These are phyloP conservation scores for Hericium coralloides DNA, from an alignment of 768 basidiomycete species.

Conservation along the genomic window DNA sequence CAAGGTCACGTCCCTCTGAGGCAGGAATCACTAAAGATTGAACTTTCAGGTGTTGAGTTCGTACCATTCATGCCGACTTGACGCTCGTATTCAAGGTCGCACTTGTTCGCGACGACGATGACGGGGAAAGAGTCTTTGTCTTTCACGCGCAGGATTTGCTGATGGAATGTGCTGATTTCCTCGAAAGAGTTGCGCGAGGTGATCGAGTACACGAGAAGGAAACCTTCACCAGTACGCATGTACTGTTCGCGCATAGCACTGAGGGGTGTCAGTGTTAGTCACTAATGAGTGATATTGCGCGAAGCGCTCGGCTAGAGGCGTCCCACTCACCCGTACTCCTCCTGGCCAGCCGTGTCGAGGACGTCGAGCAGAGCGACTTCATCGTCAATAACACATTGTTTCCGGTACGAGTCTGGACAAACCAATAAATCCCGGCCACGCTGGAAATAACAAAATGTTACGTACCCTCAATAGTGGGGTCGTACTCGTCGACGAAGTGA, in stretches of 20 bases:
- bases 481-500: slow-evolving; percentile 87
- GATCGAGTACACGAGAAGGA: slow-evolving; percentile 95
- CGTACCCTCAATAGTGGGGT: slow-evolving; percentile 90
- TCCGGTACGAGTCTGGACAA: slow-evolving; percentile 82
- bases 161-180: slow-evolving; percentile 93
- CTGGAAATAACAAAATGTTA: slow-evolving; percentile 2
- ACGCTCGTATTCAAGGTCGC: slow-evolving; percentile 90
- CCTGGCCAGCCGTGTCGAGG: slow-evolving; percentile 94
- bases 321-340: slow-evolving; percentile 87
- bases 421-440: not conserved
- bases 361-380: slow-evolving; percentile 97
- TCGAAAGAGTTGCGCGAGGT: slow-evolving; percentile 97
- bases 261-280: slow-evolving; percentile 2
- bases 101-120: slow-evolving; percentile 97
- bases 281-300: not conserved
- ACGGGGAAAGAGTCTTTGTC: slow-evolving; percentile 94
- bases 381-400: slow-evolving; percentile 97
- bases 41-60: slow-evolving; percentile 11
- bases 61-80: slow-evolving; percentile 92
- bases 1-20: slow-evolving; percentile 93
- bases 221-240: slow-evolving; percentile 97
- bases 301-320: not conserved
- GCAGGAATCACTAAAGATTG: not conserved
- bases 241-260: slow-evolving; percentile 99
- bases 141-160: slow-evolving; percentile 94